Evolutionary conservation across 2,329 filamentous ascomycete genomes (phyloP).

Genomic region (Aspergillus neotritici): DNA sequence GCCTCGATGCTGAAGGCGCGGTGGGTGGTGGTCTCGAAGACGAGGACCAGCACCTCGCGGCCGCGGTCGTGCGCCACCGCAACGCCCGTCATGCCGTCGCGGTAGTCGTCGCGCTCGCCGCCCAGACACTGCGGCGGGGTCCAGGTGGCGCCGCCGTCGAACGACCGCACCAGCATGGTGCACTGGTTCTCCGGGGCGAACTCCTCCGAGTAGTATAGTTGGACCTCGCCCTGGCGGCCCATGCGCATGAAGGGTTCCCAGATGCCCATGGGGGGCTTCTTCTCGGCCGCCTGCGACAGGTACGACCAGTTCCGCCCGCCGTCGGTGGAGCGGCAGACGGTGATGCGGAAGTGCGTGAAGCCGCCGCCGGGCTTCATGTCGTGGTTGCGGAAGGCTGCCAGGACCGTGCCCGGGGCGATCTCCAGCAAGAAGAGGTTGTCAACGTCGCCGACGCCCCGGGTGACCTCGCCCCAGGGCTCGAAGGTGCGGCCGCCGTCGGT

Average conservation of each 20-base stretch:
- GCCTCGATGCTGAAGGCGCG: conserved; percentile 42
- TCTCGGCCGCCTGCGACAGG: conserved; percentile 43
- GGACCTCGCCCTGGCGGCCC: conserved; percentile 34
- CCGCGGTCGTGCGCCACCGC: conserved; percentile 28
- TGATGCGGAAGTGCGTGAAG: conserved; percentile 45
- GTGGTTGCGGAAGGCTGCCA: conserved; percentile 49
- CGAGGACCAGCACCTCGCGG: conserved; percentile 38
- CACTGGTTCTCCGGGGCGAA: conserved; percentile 45
- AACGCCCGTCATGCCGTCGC: conserved; percentile 43
- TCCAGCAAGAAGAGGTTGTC: conserved; percentile 47
- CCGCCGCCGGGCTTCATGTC: conserved; percentile 31
- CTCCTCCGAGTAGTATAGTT: conserved; percentile 46
- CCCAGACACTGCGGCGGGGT: conserved; percentile 37
- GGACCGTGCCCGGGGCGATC: conserved; percentile 29
- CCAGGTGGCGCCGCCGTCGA: conserved; percentile 43
- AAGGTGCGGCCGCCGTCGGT: conserved; percentile 42
- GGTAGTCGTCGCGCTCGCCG: conserved; percentile 33
- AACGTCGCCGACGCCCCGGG: conserved; percentile 40
- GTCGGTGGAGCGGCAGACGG: conserved; percentile 45
- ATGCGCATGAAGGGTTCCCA: conserved; percentile 50
- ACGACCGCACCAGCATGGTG: conserved; percentile 45
- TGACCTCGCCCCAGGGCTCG: conserved; percentile 39
- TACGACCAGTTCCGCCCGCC: conserved; percentile 42
- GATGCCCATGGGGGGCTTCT: conserved; percentile 34
- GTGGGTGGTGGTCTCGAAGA: conserved; percentile 44